These are phyloP conservation scores for Leishmania aethiopica DNA, from an alignment of 208 protist species.

Conservation along the genomic window DNA sequence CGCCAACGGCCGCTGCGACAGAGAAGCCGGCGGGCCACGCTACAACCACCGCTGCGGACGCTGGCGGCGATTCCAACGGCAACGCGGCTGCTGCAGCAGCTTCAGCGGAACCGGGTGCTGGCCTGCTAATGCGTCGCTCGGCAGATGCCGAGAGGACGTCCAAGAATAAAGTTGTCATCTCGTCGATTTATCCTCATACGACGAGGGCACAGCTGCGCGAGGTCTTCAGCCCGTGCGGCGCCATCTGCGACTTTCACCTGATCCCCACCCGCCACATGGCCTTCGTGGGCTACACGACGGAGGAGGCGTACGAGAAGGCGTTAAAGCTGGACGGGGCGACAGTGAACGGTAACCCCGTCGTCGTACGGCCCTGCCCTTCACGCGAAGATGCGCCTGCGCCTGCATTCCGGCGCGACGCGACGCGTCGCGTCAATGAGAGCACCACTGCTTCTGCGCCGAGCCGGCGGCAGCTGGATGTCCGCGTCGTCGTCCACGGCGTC, in stretches of 20 bases:
- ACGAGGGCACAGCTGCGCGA: constrained; percentile 37
- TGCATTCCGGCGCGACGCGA: constrained; percentile 4
- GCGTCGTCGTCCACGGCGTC: constrained; percentile 62
- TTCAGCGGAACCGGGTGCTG: not conserved
- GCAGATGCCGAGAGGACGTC: constrained; percentile 1
- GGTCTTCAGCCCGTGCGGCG: constrained; percentile 51
- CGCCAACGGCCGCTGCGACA: constrained; percentile 14
- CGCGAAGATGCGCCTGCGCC: constrained; percentile 13
- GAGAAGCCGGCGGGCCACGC: constrained; percentile 10
- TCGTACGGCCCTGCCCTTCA: constrained; percentile 45
- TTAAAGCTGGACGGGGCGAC: constrained; percentile 50
- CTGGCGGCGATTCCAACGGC: not conserved
- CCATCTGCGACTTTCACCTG: constrained; percentile 54
- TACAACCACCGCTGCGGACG: not conserved
- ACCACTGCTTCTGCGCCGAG: not conserved
- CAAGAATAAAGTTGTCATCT: constrained; percentile 45
- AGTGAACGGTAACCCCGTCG: constrained; percentile 43
- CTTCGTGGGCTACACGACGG: constrained; percentile 56
- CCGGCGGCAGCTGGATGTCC: constrained; percentile 18
- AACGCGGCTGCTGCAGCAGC: not conserved
- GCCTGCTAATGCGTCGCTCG: constrained; percentile 6
- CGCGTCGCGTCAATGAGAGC: not conserved
- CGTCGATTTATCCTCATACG: constrained; percentile 36
- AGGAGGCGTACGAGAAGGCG: constrained; percentile 49
- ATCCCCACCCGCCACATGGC: constrained; percentile 36